Base-by-base conservation (phyloP, 106 monocot species). In the Allium cepa region DNA sequence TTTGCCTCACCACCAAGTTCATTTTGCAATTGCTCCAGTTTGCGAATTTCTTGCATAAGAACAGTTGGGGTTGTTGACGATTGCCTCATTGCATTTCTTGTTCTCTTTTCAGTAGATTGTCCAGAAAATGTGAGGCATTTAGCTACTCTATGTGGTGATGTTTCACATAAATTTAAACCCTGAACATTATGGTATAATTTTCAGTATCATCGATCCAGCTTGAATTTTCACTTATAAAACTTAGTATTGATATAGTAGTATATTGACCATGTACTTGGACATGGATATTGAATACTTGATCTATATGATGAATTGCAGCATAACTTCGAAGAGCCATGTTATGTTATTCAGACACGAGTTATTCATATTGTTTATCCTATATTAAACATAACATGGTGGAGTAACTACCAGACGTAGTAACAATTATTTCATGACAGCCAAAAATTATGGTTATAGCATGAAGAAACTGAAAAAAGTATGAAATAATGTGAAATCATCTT, bases 1-100 rank as follows among this genome's bases (percentile, higher is more conserved):
- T 90, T 83, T 2, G 99, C 99, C 70, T 99, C 99, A 15, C 85
- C 85, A 14, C 90, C 99, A 56, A 99, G 89, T 73, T 93, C 85
- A 45, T 83, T 74, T 47, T 99, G 99, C 53, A 90, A 59, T 11
- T 93, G 93, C 47, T 99, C 93, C 1, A 99, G 90, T 72, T 99
- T 93, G 26, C 83, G 89, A 13, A 99, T 99, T 79, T 99, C 99
- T 66, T 85, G 75, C 13, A 87, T 83, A 9, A 99, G 83, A 89
- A 85, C 83, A 57, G 83, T 77, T 26, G 99, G 99, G 17, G 66
- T 86, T n/a, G 93, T 93, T 12, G 90, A 82, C 68, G 99, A 99
- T 61, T 99, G 93, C 61, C 93, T 87, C 64, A 90, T 74, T 13
- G 82, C 75, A 55, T 82, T 90, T 52, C 73, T 76, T 47, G 78